Evolutionary conservation across 116 monocot species (phyloP), one percentile per base, ranked within the genome.

Genomic region (Zostera marina): DNA sequence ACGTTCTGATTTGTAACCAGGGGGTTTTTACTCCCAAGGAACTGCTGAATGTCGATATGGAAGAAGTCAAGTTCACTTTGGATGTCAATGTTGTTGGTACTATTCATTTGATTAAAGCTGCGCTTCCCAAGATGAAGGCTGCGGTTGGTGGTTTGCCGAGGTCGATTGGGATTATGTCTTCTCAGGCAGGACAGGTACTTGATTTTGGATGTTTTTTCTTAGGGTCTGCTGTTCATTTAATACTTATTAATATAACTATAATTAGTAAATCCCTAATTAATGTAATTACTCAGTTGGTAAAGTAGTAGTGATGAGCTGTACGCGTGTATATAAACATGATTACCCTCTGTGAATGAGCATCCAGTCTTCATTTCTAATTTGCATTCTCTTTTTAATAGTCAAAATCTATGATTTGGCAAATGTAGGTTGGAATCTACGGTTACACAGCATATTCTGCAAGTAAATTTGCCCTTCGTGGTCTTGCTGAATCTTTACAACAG

Each of bases 1-100:
- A 78, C 53, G 75, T 83, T 52, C 57, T 83, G 22, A 46, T 83
- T 1, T 78, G 78, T 57, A 78, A 73, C 58, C 83, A 83, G 11
- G 72, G 77, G 3, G 68, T 77, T 21, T 64, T 68, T 60, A 15
- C 64, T 6, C 60, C 77, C 7, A 44, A 42, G 49, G 83, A 79
- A 70, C 64, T 83, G 51, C 76, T 70, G 66, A 11, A 22, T 51
- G 42, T 43, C 62, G 75, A 80, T 24, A 14, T 80, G 47, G 72
- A 75, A 25, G 75, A 75, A 66, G 44, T 72, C 11, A 75, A 53
- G 59, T 72, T 72, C 40, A 66, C 58, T 43, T 20, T 80, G 25
- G 80, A 75, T 39, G 69, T 80, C 7, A 80, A 80, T 51, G 21
- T 80, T 13, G 64, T 80, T 68, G 75, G 80, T 2, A 72, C 72